Conservation (phyloP, 2,329 filamentous ascomycete species). For the Stagonosporopsis vannaccii region DNA sequence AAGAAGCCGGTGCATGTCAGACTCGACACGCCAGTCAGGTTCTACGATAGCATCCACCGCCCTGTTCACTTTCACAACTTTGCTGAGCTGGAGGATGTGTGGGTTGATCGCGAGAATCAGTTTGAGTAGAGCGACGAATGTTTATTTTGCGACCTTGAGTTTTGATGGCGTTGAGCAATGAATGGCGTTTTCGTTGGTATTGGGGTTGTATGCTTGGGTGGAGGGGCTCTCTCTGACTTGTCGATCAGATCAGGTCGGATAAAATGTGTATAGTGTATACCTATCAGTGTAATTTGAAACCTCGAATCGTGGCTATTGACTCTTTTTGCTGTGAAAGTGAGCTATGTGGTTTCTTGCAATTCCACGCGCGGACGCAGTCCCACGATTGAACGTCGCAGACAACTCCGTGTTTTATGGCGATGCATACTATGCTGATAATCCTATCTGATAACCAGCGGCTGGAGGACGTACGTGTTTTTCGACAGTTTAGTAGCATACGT, state of each 20-base stretch:
- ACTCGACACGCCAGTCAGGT: conserved; percentile 85
- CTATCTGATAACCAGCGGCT: too few species aligned
- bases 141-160: conserved; percentile 2
- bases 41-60: conserved; percentile 91
- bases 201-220: conserved; percentile 11
- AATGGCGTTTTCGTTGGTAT: conserved; percentile 20
- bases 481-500: too few species aligned
- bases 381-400: too few species aligned
- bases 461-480: too few species aligned
- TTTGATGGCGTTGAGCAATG: conserved; percentile 16
- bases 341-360: neutral
- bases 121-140: conserved; percentile 70
- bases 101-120: conserved; percentile 91
- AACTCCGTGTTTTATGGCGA: too few species aligned
- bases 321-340: too few species aligned
- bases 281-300: conserved; percentile 19
- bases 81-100: conserved; percentile 94
- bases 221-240: conserved; percentile 4
- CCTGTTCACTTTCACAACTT: conserved; percentile 98
- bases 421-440: too few species aligned
- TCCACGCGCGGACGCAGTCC: neutral
- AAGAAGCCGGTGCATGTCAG: conserved; percentile 92
- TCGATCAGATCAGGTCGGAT: neutral
- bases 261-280: conserved; percentile 36
- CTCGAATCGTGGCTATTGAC: neutral